phyloP scores from a whole-genome alignment of 1,284 basidiomycete species.

The Kwoniella shivajii region DNA sequence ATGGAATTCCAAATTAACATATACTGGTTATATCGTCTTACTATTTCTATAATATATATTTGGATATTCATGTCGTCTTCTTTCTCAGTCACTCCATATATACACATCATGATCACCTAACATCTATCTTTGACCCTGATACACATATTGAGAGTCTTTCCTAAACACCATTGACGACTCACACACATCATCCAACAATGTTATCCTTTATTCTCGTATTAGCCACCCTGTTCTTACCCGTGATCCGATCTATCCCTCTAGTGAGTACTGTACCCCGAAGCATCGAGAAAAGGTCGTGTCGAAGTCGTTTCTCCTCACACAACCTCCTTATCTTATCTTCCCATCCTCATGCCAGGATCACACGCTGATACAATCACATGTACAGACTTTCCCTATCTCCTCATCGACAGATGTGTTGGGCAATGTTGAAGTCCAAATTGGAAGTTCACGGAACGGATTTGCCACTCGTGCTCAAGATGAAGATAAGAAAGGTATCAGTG shows the following conservation, averaged over 20 bases:
- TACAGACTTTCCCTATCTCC: too few species aligned
- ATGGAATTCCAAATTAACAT: background rate
- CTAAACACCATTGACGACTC: background rate
- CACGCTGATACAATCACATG: too few species aligned
- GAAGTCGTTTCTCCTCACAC: background rate
- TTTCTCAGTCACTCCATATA: background rate
- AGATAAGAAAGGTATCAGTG: conserved; percentile 15
- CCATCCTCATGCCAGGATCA: background rate
- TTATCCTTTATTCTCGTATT: background rate
- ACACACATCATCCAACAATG: background rate
- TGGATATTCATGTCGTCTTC: background rate
- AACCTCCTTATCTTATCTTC: background rate
- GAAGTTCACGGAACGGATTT: conserved; percentile 1
- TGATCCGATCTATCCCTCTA: conserved; percentile 3
- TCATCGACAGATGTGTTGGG: too few species aligned
- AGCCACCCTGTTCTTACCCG: conserved; percentile 3
- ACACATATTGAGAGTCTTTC: background rate
- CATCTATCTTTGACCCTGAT: background rate
- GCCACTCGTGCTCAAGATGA: conserved; percentile 8
- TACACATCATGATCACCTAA: background rate
- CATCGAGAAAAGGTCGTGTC: too few species aligned
- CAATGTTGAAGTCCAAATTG: too few species aligned
- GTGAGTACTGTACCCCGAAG: background rate
- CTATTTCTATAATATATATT: too few species aligned
- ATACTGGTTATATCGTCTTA: background rate